Percentiles rank a stretch among this genome's conserved stretches.
These are phyloP conservation scores for Phellinidium pouzarii DNA, from an alignment of 1,284 basidiomycete genomes.

Conservation along the genomic window DNA sequence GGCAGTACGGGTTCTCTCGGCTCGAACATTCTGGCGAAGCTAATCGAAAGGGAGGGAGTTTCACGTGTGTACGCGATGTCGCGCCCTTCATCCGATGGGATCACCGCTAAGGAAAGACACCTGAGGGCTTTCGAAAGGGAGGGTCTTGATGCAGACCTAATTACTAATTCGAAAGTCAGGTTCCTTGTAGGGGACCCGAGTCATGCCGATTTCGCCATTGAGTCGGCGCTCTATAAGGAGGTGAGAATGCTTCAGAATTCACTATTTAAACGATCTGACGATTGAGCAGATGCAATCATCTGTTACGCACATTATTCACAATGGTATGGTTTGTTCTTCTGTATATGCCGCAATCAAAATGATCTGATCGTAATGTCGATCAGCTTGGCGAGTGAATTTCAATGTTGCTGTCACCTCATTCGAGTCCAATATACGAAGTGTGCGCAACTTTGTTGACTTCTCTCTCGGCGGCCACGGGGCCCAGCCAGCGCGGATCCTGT, in stretches of 20 bases:
- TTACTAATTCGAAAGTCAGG: constrained; percentile 27
- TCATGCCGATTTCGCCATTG: constrained; percentile 25
- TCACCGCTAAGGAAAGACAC: constrained; percentile 25
- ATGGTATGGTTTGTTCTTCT: constrained; percentile 21
- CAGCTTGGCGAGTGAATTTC: constrained; percentile 33
- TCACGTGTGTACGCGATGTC: constrained; percentile 30
- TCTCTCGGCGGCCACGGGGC: no score
- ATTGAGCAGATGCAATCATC: constrained; percentile 21
- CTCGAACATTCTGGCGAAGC: constrained; percentile 25
- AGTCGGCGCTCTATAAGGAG: constrained; percentile 21
- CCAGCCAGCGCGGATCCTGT: no score
- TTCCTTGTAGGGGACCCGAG: constrained; percentile 27
- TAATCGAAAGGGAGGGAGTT: constrained; percentile 23
- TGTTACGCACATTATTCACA: constrained; percentile 27
- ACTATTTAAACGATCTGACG: background rate
- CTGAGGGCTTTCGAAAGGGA: constrained; percentile 26
- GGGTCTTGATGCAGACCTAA: constrained; percentile 26
- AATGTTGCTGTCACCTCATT: constrained; percentile 31
- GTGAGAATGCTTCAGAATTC: constrained; percentile 20
- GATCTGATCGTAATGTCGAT: background rate
- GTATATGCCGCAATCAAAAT: background rate
- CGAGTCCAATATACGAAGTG: constrained; percentile 27
- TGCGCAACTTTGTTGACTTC: constrained; percentile 28
- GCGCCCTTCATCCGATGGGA: no score
- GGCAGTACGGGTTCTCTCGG: constrained; percentile 33